Percentiles rank a stretch among this genome's conserved stretches.
phyloP scores from a whole-genome alignment of 2,329 filamentous ascomycete species.

The Colletotrichum phormii region DNA sequence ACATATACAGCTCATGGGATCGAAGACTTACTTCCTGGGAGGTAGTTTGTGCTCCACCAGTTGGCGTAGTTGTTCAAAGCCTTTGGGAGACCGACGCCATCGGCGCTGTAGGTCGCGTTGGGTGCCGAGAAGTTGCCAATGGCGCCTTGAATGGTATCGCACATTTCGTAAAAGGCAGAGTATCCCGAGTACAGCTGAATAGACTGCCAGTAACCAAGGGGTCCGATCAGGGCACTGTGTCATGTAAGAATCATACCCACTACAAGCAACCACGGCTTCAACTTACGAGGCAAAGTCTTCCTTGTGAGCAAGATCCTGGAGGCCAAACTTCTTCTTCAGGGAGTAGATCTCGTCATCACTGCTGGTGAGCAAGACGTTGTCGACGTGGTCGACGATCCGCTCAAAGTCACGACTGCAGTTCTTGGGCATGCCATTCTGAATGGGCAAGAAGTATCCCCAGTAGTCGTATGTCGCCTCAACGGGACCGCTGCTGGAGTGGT shows the following conservation, averaged over 20 bases:
- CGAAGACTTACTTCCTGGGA: constrained; percentile 59
- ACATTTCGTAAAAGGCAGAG: constrained; percentile 50
- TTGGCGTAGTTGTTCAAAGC: constrained; percentile 65
- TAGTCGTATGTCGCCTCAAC: constrained; percentile 67
- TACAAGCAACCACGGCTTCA: constrained; percentile 16
- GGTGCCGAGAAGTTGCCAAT: constrained; percentile 42
- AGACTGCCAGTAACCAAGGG: constrained; percentile 49
- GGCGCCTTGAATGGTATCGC: constrained; percentile 44
- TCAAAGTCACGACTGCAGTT: constrained; percentile 68
- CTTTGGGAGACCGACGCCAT: constrained; percentile 64
- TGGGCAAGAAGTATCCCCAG: constrained; percentile 68
- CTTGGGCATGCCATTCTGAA: constrained; percentile 67
- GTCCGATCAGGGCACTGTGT: constrained; percentile 40
- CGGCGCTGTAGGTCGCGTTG: constrained; percentile 43
- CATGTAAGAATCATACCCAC: background rate
- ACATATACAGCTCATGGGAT: background rate
- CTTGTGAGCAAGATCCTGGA: constrained; percentile 57
- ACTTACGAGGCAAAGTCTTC: constrained; percentile 61
- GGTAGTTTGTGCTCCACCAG: constrained; percentile 59
- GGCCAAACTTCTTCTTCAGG: constrained; percentile 64
- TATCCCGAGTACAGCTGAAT: constrained; percentile 49
- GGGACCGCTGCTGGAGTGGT: constrained; percentile 66
- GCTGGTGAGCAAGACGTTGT: constrained; percentile 57
- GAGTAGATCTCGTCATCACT: constrained; percentile 52
- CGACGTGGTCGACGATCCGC: constrained; percentile 65